Conservation (phyloP, 306 rosid species). For the Acacia crassicarpa region DNA sequence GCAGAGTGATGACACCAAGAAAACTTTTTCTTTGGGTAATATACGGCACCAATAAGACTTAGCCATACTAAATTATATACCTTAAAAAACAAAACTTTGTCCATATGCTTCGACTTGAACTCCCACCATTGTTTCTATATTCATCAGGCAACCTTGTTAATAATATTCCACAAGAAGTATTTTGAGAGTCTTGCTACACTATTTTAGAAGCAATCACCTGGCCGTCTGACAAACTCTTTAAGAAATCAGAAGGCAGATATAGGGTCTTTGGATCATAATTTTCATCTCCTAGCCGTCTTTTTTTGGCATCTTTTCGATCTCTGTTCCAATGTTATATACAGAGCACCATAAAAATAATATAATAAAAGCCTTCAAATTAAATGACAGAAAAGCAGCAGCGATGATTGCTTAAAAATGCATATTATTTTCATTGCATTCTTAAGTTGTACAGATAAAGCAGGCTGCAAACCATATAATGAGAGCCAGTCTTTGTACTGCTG, state of each 20-base stretch:
- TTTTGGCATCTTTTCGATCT: conserved; percentile 66
- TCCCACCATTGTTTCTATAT: conserved; percentile 99
- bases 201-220: conserved; percentile 55
- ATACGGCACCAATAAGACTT: conserved; percentile 23
- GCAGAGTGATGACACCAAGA: conserved; percentile 18
- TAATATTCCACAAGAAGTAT: conserved; percentile 16
- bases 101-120: conserved; percentile 95
- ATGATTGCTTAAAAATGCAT: conserved; percentile 19
- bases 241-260: conserved; percentile 70
- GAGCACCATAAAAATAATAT: conserved; percentile 22
- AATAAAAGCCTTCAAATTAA: conserved; percentile 12
- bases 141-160: conserved; percentile 32
- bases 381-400: conserved; percentile 1
- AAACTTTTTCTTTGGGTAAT: conserved; percentile 9
- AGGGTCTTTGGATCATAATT: conserved; percentile 81
- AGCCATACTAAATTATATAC: conserved; percentile 35
- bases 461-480: background rate
- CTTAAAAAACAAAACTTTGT: conserved; percentile 94
- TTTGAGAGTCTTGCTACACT: conserved; percentile 18
- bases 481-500: background rate
- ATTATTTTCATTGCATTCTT: background rate
- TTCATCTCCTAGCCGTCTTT: conserved; percentile 69
- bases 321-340: conserved; percentile 46
- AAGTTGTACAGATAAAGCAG: background rate
- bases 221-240: conserved; percentile 70